Percentiles rank a stretch among this genome's conserved stretches.
Conservation (phyloP, 768 basidiomycete genomes). For the Chiua virens region DNA sequence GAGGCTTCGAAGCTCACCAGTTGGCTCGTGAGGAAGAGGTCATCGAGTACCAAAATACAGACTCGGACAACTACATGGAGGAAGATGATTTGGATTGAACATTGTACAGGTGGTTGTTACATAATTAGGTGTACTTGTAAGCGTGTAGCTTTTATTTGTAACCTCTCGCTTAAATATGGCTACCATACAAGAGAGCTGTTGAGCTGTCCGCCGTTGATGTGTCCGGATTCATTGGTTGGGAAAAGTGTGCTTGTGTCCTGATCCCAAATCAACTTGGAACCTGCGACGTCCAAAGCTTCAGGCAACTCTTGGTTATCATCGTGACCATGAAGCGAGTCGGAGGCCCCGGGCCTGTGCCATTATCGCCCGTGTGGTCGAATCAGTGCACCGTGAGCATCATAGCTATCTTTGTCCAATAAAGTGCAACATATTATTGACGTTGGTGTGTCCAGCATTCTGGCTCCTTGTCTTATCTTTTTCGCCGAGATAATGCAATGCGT, state of each 20-base stretch:
- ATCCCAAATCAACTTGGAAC: too few relatives aligned
- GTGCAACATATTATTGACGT: not conserved
- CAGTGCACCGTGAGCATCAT: too few relatives aligned
- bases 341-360: too few relatives aligned
- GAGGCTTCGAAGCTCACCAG: conserved; percentile 42
- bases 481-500: conserved; percentile 6
- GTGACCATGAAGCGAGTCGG: too few relatives aligned
- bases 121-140: conserved; percentile 7
- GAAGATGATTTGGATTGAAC: conserved; percentile 18
- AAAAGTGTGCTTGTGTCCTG: too few relatives aligned
- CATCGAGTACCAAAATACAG: conserved; percentile 35
- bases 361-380: too few relatives aligned
- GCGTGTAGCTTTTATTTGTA: conserved; percentile 1
- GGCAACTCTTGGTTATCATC: too few relatives aligned
- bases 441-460: not conserved
- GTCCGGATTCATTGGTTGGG: too few relatives aligned
- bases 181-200: too few relatives aligned
- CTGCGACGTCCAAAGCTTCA: too few relatives aligned
- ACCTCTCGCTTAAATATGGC: not conserved
- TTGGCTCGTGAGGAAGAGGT: conserved; percentile 37
- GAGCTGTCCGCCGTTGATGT: too few relatives aligned
- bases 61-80: conserved; percentile 42
- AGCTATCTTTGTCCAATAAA: not conserved
- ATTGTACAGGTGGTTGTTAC: not conserved
- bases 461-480: conserved; percentile 5